Base-by-base conservation (phyloP, 305 asterid genomes). In the Andrographis paniculata region DNA sequence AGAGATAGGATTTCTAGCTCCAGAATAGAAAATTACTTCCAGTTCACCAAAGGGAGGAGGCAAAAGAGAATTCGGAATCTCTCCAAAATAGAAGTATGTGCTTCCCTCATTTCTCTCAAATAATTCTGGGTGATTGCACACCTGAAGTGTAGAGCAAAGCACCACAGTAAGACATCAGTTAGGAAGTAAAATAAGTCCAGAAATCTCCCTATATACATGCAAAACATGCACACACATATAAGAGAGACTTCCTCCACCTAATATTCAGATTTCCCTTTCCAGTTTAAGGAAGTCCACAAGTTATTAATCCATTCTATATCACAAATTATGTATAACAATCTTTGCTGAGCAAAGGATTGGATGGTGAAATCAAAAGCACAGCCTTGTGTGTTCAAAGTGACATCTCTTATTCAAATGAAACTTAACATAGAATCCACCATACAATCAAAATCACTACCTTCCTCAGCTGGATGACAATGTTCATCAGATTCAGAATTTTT, bases 71-170 rank as follows among this genome's bases (percentile, higher is more conserved):
- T 77, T 79, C 49, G 83, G 73, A 62, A 91, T 61, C 50, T 79
- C 93, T 60, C 96, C 96, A 52, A 91, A 91, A 69, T 80, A 60
- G 69, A 86, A 85, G 52, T 75, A 91, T 36, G 89, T 38, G 72
- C 84, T 87, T 55, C 99, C 99, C 63, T 91, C 99, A 54, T 91
- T 86, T 79, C 99, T 87, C 80, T 91, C 99, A 72, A 91, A 91
- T 39, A 91, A 50, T 74, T 91, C 99, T 35, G 99, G 99, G 74
- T 91, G 99, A 65, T 91, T 91, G 77, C 99, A 91, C 20, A 91
- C 99, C 96, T 91, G 65, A 31, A 62, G 27, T 42, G 50, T 40
- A 61, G 52, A 42, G 42, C 44, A 30, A 45, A 37, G n/a, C 36
- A 42, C 19, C 15, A 36, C 8, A 18, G 31, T 36, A 52, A 51